Evolutionary conservation across 2,329 filamentous ascomycete genomes (phyloP).

Genomic region (Phoma sp.): DNA sequence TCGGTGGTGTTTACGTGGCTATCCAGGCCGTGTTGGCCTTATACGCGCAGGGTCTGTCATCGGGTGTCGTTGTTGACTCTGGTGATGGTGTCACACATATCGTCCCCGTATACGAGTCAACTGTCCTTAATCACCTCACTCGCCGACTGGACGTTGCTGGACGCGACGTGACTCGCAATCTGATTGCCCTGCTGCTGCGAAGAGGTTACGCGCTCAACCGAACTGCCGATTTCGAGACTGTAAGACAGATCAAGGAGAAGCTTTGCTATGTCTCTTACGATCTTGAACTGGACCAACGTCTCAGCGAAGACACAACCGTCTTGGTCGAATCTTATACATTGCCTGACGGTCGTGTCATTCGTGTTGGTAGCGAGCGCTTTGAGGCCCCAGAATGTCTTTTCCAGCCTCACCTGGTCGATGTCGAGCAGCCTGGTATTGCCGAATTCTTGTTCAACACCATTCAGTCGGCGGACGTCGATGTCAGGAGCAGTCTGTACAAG

Average conservation of each 20-base stretch:
- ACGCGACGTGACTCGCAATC: slow-evolving; percentile 95
- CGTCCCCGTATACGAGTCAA: slow-evolving; percentile 97
- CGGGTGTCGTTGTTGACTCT: slow-evolving; percentile 97
- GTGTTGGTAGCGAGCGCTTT: slow-evolving; percentile 95
- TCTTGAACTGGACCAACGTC: slow-evolving; percentile 90
- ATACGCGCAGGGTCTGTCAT: slow-evolving; percentile 85
- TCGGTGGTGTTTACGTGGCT: slow-evolving; percentile 96
- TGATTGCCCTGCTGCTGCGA: slow-evolving; percentile 91
- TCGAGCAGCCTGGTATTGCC: slow-evolving; percentile 94
- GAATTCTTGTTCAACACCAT: slow-evolving; percentile 99
- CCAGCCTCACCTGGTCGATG: slow-evolving; percentile 97
- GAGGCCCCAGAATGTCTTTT: slow-evolving; percentile 98
- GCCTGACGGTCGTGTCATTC: slow-evolving; percentile 93
- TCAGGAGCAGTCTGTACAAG: slow-evolving; percentile 92
- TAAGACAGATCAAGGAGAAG: slow-evolving; percentile 99
- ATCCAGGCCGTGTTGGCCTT: slow-evolving; percentile 96
- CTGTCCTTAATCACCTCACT: slow-evolving; percentile 96
- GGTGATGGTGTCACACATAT: slow-evolving; percentile 99
- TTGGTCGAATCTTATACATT: slow-evolving; percentile 97
- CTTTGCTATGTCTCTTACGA: slow-evolving; percentile 99
- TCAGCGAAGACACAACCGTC: slow-evolving; percentile 96
- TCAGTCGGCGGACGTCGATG: slow-evolving; percentile 92
- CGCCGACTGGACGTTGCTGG: slow-evolving; percentile 93
- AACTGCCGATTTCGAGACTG: slow-evolving; percentile 98
- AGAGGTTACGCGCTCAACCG: slow-evolving; percentile 96